Evolutionary conservation across 345 rosid species (phyloP), one percentile per base, ranked within the genome.

Genomic region (Citrus unshiu): DNA sequence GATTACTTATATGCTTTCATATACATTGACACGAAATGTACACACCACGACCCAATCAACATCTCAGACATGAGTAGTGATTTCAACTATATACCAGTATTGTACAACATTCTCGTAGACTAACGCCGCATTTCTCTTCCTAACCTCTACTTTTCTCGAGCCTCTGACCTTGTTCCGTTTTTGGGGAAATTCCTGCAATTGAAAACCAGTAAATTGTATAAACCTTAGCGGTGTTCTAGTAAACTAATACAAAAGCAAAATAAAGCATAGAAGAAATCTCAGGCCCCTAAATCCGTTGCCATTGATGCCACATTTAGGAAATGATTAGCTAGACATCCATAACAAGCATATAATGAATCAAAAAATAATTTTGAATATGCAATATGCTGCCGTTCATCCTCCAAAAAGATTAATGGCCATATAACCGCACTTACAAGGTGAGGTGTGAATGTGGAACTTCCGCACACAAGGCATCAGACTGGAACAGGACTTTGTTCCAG

Each of bases 401-500:
- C 30, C 4, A 6, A 5, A 57, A 39, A 19, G 10, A 22, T 19
- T 22, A 56, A 51, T 30, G 59, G 58, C 14, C 37, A 18, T 5
- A 25, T 18, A 57, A 51, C 8, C 8, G 37, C 35, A 39, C 81
- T 67, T 49, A 78, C 76, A 78, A 58, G 51, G 30, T 46, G 63
- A 27, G 18, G 30, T 51, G 58, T 22, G 35, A 54, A 46, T 54
- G 2, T 24, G 34, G 81, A 43, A 22, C 32, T 67, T 21, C 24
- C 13, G 16, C n/a, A 27, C n/a, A 22, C 7, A 7, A 13, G 19
- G 61, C 57, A 82, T 89, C 82, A 95, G 72, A 90, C 92, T 21
- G 93, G 63, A 73, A 83, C 84, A 6, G 90, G 91, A 81, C 84
- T 89, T 83, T 84, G 83, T 68, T 91, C 89, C 19, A 96, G 81